Base-by-base conservation (phyloP, 2,329 filamentous ascomycete genomes). In the Cercospora sp. region DNA sequence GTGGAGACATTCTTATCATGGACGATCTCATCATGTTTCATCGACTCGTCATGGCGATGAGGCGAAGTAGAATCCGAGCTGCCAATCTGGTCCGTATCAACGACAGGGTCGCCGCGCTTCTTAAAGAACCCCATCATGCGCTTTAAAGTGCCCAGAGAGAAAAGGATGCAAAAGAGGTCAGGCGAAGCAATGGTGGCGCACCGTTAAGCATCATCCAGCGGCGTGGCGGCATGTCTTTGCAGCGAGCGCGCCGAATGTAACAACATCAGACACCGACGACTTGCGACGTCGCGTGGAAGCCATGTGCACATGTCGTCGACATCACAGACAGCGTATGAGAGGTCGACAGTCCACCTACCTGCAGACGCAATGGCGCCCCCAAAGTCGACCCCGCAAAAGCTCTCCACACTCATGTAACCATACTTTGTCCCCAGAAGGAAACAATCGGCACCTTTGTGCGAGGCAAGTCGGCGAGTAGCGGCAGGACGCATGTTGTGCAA, bases 51-150 rank as follows among this genome's bases (percentile, higher is more conserved):
- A 8, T 28, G 51, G 39, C 33, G 65, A n/a, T 58, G 51, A 20
- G 63, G 66, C 5, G 71, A 63, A 9, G 67, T 33, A 10, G 68
- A 64, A 26, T 58, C 45, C 8, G 63, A 63, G 10, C 67, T 58
- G 10, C 63, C 48, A 57, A 72, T 71, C 16, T 68, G 59, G 63
- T 70, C 72, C 31, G 67, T 51, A 64, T 60, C 51, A 20, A 20
- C 60, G 23, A 58, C 58, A 39, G 65, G 28, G 18, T 13, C 59
- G 64, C 64, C 30, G 18, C 72, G 36, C 62, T 69, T 73, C 67
- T 51, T 26, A 7, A 73, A 72, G 53, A 73, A 45, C 3, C 70
- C 69, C 70, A 73, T 73, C 26, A 51, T 51, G 48, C 7, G 31
- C n/a, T 33, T 5, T n/a, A 28, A 18, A 18, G 23, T 20, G 61